A percentile compares a stretch with the other conserved stretches of the same genome.
Conservation (phyloP, 2,329 filamentous ascomycete genomes). For the Monilinia fructigena region DNA sequence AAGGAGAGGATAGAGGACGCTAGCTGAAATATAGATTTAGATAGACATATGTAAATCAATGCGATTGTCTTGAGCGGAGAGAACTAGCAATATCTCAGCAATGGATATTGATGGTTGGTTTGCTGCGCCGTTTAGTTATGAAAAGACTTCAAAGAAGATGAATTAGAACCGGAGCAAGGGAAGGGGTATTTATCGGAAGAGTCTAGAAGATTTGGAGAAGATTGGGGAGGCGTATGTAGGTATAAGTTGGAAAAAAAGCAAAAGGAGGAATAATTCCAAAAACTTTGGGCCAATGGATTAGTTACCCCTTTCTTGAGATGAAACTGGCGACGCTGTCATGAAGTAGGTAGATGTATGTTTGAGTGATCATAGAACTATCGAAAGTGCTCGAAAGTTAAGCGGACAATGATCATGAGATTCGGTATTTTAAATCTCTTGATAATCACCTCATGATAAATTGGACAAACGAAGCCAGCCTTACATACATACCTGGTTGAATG, state of each 20-base stretch:
- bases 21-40: no score
- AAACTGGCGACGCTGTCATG: neutral
- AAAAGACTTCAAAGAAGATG: neutral
- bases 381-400: no score
- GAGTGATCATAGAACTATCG: no score
- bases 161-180: neutral
- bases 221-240: neutral
- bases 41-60: no score
- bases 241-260: neutral
- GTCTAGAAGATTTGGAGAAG: neutral
- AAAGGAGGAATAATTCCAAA: neutral
- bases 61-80: no score
- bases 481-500: no score
- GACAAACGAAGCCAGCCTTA: no score
- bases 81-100: neutral
- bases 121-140: neutral
- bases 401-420: no score
- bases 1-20: no score
- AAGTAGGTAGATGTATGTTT: neutral
- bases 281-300: neutral
- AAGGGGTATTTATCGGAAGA: neutral
- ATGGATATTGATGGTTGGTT: neutral
- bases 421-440: no score
- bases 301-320: slow-evolving; percentile 8
- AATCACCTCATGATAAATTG: no score